Percentiles rank a stretch among this genome's conserved stretches.
Evolutionary conservation across 2,329 filamentous ascomycete species (phyloP).

Genomic region (Talaromyces sp.): DNA sequence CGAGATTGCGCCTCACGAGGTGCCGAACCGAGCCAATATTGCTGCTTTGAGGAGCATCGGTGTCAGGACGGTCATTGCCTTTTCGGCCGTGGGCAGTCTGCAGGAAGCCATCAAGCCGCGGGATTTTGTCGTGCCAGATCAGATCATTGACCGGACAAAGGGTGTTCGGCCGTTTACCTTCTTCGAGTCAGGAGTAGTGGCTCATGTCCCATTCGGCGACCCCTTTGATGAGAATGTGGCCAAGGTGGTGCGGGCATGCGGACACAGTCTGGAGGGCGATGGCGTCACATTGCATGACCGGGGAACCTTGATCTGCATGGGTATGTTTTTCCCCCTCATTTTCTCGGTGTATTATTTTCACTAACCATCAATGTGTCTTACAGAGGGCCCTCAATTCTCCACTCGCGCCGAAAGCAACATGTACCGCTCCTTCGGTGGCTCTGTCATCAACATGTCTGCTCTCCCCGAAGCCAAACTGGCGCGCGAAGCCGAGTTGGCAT

Average conservation of each 20-base stretch:
- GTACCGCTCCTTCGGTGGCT: slow-evolving; percentile 90
- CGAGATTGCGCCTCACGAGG: slow-evolving; percentile 86
- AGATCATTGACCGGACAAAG: slow-evolving; percentile 96
- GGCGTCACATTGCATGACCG: slow-evolving; percentile 78
- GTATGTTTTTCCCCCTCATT: slow-evolving; percentile 43
- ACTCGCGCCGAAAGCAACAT: slow-evolving; percentile 93
- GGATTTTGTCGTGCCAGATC: slow-evolving; percentile 94
- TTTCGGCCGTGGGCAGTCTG: slow-evolving; percentile 88
- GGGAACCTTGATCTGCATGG: slow-evolving; percentile 88
- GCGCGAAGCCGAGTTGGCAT: slow-evolving; percentile 89
- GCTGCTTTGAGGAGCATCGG: slow-evolving; percentile 90
- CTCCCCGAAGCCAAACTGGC: slow-evolving; percentile 95
- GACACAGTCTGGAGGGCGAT: slow-evolving; percentile 71
- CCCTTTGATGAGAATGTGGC: slow-evolving; percentile 81
- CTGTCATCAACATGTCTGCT: slow-evolving; percentile 96
- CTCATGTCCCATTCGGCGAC: slow-evolving; percentile 91
- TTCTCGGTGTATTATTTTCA: not conserved
- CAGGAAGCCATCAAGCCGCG: slow-evolving; percentile 90
- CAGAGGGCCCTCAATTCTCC: slow-evolving; percentile 96
- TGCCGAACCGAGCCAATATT: slow-evolving; percentile 93
- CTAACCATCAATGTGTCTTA: not conserved
- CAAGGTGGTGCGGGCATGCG: slow-evolving; percentile 71
- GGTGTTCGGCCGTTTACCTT: slow-evolving; percentile 91
- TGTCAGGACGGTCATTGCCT: slow-evolving; percentile 86
- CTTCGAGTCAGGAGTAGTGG: slow-evolving; percentile 77